Evolutionary conservation across 208 protist species (phyloP).

Genomic region (Leptomonas pyrrhocoris): DNA sequence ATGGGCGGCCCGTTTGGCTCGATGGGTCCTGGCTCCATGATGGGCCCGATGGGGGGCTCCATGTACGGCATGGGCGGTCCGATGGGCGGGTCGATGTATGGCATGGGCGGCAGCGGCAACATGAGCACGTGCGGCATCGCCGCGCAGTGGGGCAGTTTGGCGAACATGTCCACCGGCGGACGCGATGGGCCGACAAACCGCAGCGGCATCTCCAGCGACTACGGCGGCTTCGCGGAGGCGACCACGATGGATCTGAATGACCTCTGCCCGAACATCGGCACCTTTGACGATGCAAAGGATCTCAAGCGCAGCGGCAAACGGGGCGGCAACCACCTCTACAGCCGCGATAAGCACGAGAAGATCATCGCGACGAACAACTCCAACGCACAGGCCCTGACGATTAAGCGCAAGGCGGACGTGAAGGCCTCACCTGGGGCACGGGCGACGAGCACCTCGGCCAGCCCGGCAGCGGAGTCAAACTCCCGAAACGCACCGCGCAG

Average conservation of each 20-base stretch:
- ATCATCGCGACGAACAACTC: slow-evolving; percentile 44
- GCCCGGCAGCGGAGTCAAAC: slow-evolving; percentile 7
- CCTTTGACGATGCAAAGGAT: slow-evolving; percentile 47
- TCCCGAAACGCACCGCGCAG: neutral
- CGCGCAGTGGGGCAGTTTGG: slow-evolving; percentile 67
- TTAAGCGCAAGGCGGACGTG: slow-evolving; percentile 43
- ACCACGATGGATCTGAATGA: slow-evolving; percentile 33
- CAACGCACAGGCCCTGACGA: slow-evolving; percentile 43
- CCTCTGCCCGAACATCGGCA: slow-evolving; percentile 62
- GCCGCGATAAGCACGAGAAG: slow-evolving; percentile 54
- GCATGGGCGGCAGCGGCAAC: slow-evolving; percentile 47
- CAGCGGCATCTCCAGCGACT: slow-evolving; percentile 41
- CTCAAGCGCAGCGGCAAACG: slow-evolving; percentile 71
- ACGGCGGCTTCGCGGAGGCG: slow-evolving; percentile 53
- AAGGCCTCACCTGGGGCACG: slow-evolving; percentile 1
- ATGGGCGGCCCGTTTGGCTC: slow-evolving; percentile 21
- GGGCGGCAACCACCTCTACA: slow-evolving; percentile 70
- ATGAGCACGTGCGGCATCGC: slow-evolving; percentile 55
- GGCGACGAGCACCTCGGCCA: neutral
- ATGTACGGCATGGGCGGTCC: slow-evolving; percentile 30
- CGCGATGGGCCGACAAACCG: slow-evolving; percentile 21
- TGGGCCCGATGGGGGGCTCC: slow-evolving; percentile 17
- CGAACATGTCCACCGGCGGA: slow-evolving; percentile 41
- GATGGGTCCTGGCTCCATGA: slow-evolving; percentile 25
- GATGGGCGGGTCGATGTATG: slow-evolving; percentile 27